Evolutionary conservation across 352 stramenopile species (phyloP), one percentile per base, ranked within the genome.

Genomic region (Phytophthora kernoviae): DNA sequence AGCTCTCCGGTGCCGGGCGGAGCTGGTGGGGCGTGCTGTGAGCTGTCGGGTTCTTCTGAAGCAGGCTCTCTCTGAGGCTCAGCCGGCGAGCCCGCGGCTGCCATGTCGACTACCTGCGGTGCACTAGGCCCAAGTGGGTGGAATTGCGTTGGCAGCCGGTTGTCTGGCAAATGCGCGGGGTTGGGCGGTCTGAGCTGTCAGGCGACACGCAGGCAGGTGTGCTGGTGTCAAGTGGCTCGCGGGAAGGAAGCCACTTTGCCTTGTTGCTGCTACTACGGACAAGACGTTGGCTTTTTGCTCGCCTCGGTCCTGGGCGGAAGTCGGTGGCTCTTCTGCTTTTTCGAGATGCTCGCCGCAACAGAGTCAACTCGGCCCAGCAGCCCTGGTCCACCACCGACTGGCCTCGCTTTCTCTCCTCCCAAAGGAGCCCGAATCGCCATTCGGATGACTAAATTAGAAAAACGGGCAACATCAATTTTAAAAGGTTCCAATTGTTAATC

Each of bases 261-360:
- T 14, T 7, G 8, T 37, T 37, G 32, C 7, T 41, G 34, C 12
- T 41, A 15, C 34, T 9, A 15, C 37, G 37, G 37, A 43, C 37
- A 43, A 43, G 37, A 62, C 62, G 66, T 69, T 70, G 53, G 58
- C 67, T 72, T 76, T 76, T 64, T 75, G 62, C 66, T 63, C 58
- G 27, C 18, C 58, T 68, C 57, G 43, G 45, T 68, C 67, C 63
- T 65, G 62, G 61, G 58, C 56, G 61, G 57, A 54, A 60, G 44
- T 51, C 52, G 37, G 49, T 52, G 60, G 49, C 68, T 70, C 63
- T 70, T 73, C 68, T 77, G 68, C 64, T 62, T 70, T 77, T 73
- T 49, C 52, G 62, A 75, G 61, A 70, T 74, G 65, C 54, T 58
- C 33, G 47, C 40, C 24, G 18, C n/a, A 43, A 43, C 12, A 15